These are phyloP conservation scores for Gaultheria prostrata DNA, from an alignment of 148 eudicot genomes.

Conservation along the genomic window DNA sequence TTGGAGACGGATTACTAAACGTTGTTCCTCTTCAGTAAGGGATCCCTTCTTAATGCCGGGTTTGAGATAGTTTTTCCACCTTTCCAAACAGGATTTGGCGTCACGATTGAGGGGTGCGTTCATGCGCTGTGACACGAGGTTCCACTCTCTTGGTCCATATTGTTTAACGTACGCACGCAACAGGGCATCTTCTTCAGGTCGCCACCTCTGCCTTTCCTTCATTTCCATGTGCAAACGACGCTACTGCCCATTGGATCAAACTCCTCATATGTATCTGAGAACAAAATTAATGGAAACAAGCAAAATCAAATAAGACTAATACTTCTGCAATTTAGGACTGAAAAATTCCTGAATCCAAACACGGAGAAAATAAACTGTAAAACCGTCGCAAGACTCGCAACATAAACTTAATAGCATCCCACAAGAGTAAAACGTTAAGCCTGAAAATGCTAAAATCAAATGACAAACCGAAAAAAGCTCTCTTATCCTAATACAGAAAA, in stretches of 20 bases:
- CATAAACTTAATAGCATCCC: background rate
- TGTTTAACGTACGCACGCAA: conserved; percentile 56
- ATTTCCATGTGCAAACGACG: conserved; percentile 32
- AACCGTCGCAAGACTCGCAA: background rate
- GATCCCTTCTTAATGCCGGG: conserved; percentile 72
- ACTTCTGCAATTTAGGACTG: background rate
- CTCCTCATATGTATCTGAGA: conserved; percentile 48
- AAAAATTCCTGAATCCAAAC: too few relatives aligned
- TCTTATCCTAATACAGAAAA: background rate
- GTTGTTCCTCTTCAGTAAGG: conserved; percentile 60
- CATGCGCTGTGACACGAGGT: conserved; percentile 68
- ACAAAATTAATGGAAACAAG: background rate
- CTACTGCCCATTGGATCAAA: conserved; percentile 42
- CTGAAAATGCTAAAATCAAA: background rate
- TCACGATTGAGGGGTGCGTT: conserved; percentile 51
- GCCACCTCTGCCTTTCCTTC: conserved; percentile 79
- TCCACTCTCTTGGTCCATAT: conserved; percentile 73
- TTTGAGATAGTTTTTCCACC: conserved; percentile 72
- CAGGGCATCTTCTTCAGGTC: conserved; percentile 61
- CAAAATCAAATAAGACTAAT: background rate
- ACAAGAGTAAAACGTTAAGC: background rate
- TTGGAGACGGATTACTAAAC: conserved; percentile 57
- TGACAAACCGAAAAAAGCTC: background rate
- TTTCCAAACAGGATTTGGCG: conserved; percentile 61
- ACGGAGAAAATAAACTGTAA: background rate